phyloP scores from a whole-genome alignment of 768 basidiomycete species.

The Tricholoma furcatifolium region DNA sequence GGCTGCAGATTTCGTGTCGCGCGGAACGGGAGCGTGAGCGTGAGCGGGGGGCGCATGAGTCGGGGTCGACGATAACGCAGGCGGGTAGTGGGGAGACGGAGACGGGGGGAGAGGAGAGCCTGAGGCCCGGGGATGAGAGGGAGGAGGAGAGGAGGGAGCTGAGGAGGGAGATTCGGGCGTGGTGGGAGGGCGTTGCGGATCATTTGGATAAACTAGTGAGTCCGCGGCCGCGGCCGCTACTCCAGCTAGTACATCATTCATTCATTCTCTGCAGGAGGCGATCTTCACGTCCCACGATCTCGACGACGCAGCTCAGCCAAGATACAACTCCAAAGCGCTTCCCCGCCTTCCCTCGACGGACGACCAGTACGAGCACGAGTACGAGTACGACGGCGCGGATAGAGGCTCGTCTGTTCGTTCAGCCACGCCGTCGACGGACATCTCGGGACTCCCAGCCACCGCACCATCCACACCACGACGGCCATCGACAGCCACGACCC shows the following conservation, averaged over 20 bases:
- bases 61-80: not conserved
- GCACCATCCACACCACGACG: not conserved
- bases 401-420: too few relatives aligned
- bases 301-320: conserved; percentile 9
- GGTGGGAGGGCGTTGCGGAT: conserved; percentile 66
- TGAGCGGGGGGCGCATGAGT: not conserved
- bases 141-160: conserved; percentile 47
- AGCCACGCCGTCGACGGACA: too few relatives aligned
- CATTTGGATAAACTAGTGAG: conserved; percentile 61
- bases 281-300: conserved; percentile 27
- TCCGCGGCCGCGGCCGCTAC: conserved; percentile 3
- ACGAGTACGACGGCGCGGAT: not conserved
- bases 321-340: conserved; percentile 42
- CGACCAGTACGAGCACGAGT: conserved; percentile 48
- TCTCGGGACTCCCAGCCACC: not conserved
- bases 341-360: conserved; percentile 61
- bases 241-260: not conserved
- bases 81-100: not conserved
- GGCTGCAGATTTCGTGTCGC: conserved; percentile 49
- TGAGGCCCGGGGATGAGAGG: conserved; percentile 17
- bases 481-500: not conserved
- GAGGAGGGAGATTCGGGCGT: conserved; percentile 58
- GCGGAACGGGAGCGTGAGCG: conserved; percentile 11
- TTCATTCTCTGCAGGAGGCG: conserved; percentile 39
- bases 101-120: too few relatives aligned